Percentiles rank a stretch among this genome's conserved stretches.
phyloP scores from a whole-genome alignment of 306 rosid species.

The Lithocarpus polystachyus region DNA sequence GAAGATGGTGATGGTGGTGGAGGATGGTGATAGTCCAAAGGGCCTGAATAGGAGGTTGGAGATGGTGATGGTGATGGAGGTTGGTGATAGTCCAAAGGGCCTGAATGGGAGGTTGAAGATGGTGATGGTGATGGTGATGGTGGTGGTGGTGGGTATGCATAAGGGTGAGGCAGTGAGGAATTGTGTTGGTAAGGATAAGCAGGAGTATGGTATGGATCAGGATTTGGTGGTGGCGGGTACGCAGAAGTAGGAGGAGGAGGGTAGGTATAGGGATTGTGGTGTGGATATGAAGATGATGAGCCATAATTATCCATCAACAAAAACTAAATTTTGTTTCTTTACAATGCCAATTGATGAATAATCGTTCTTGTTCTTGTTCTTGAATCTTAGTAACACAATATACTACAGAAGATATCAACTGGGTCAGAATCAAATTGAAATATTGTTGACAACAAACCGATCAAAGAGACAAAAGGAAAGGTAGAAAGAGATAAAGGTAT shows the following conservation, averaged over 20 bases:
- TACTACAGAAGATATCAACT: neutral
- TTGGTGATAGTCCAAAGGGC: slow-evolving; percentile 20
- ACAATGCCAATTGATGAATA: neutral
- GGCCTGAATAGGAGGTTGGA: slow-evolving; percentile 25
- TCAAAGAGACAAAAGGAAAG: neutral
- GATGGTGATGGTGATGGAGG: slow-evolving; percentile 19
- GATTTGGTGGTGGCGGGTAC: slow-evolving; percentile 24
- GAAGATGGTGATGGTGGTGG: slow-evolving; percentile 20
- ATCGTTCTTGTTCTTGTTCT: neutral
- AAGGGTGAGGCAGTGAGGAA: slow-evolving; percentile 20
- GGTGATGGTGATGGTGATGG: slow-evolving; percentile 4
- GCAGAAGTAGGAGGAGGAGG: slow-evolving; percentile 20
- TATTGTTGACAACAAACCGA: neutral
- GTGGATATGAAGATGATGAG: slow-evolving; percentile 39
- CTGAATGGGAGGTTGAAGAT: slow-evolving; percentile 23
- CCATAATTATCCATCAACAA: slow-evolving; percentile 47
- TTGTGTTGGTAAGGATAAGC: slow-evolving; percentile 28
- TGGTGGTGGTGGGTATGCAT: slow-evolving; percentile 40
- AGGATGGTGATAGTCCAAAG: slow-evolving; percentile 18
- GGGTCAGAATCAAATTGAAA: neutral
- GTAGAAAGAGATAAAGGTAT: neutral
- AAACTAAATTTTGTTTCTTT: neutral
- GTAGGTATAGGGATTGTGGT: slow-evolving; percentile 40
- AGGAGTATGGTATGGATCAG: slow-evolving; percentile 20
- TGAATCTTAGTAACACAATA: neutral